Percentiles rank a stretch among this genome's conserved stretches.
Conservation (phyloP, 768 basidiomycete species). For the Xerocomus brunneocitrinus region DNA sequence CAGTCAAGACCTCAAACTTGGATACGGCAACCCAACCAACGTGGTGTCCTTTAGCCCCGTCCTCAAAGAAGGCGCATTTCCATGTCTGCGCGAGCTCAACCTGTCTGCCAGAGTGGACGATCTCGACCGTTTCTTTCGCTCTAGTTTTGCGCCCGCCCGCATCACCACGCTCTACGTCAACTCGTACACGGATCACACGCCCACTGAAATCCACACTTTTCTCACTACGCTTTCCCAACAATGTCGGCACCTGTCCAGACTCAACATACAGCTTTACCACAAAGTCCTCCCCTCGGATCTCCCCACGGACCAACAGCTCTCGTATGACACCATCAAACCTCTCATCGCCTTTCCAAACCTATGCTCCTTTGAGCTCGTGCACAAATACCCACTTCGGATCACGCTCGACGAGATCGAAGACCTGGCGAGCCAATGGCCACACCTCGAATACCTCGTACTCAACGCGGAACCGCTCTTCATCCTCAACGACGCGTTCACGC, state of each 20-base stretch:
- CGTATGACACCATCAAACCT: constrained; percentile 35
- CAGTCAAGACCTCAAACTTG: constrained; percentile 45
- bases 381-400: constrained; percentile 31
- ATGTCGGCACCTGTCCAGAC: constrained; percentile 43
- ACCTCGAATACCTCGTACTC: constrained; percentile 40
- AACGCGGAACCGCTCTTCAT: constrained; percentile 44
- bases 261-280: constrained; percentile 37
- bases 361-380: constrained; percentile 30
- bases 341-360: constrained; percentile 31
- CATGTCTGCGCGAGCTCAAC: constrained; percentile 48
- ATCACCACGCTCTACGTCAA: constrained; percentile 52
- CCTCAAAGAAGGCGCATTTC: constrained; percentile 48
- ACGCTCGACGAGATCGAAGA: constrained; percentile 41
- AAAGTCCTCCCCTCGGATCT: constrained; percentile 11
- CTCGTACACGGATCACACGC: constrained; percentile 41
- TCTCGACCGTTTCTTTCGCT: constrained; percentile 41
- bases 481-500: constrained; percentile 10
- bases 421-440: constrained; percentile 43
- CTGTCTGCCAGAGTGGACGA: constrained; percentile 44
- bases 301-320: constrained; percentile 26
- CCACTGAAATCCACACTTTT: constrained; percentile 38
- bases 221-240: constrained; percentile 42
- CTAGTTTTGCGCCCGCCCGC: constrained; percentile 42
- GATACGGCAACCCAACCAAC: constrained; percentile 43
- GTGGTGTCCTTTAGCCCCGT: constrained; percentile 41